Conservation (phyloP, 2,329 filamentous ascomycete genomes). For the Penicillium sp. region DNA sequence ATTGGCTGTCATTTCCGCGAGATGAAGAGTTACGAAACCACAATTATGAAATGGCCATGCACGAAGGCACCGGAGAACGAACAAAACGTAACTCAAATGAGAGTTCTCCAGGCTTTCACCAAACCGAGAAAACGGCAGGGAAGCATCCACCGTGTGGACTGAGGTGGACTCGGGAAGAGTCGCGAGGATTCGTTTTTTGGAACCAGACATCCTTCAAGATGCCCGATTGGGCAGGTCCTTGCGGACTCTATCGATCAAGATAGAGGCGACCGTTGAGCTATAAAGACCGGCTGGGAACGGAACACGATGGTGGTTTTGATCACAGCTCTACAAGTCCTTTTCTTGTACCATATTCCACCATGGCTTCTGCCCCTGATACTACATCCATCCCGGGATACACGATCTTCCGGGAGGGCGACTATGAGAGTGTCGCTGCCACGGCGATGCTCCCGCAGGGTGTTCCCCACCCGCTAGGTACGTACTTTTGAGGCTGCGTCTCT, state of each 20-base stretch:
- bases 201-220: constrained; percentile 19
- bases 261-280: constrained; percentile 18
- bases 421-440: constrained; percentile 32
- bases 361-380: constrained; percentile 33
- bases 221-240: constrained; percentile 32
- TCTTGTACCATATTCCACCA: constrained; percentile 18
- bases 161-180: constrained; percentile 20
- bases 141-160: constrained; percentile 14
- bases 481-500: background rate
- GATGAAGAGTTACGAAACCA: constrained; percentile 23
- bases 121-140: constrained; percentile 15
- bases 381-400: constrained; percentile 34
- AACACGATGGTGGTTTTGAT: background rate
- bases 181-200: constrained; percentile 13
- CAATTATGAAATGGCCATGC: constrained; percentile 21
- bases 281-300: constrained; percentile 19
- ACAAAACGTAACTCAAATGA: constrained; percentile 2
- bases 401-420: constrained; percentile 34
- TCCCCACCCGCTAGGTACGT: constrained; percentile 30
- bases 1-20: constrained; percentile 21
- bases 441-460: constrained; percentile 29
- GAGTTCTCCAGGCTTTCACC: constrained; percentile 25
- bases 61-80: background rate
- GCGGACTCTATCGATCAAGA: constrained; percentile 23
- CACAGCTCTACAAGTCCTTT: constrained; percentile 21